Evolutionary conservation across 139 green algal genomes (phyloP).

Genomic region (Monoraphidium neglectum): DNA sequence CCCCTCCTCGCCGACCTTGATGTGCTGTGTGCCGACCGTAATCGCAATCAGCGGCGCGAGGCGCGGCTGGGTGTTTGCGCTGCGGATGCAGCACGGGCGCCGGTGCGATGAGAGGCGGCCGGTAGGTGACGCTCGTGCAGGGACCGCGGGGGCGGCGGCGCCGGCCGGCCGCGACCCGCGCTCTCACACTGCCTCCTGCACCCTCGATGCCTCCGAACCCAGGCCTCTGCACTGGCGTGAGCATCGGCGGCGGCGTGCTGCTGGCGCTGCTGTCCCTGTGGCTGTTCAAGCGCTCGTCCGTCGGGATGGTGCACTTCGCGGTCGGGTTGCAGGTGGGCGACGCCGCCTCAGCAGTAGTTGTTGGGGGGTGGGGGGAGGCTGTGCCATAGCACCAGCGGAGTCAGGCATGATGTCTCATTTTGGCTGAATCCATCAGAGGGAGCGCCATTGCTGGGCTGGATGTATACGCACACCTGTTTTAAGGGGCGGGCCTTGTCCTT

Average conservation of each 20-base stretch:
- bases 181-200: background rate
- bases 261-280: constrained; percentile 15
- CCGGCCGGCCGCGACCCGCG: background rate
- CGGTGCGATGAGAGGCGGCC: background rate
- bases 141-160: background rate
- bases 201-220: background rate
- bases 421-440: too few species aligned
- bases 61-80: background rate
- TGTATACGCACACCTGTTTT: too few species aligned
- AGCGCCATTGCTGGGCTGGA: too few species aligned
- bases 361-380: too few species aligned
- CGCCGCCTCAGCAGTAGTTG: too few species aligned
- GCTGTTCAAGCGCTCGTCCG: constrained; percentile 7
- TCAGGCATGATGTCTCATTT: too few species aligned
- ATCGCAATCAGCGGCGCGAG: background rate
- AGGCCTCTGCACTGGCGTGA: background rate
- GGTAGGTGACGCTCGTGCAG: background rate
- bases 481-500: too few species aligned
- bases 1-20: background rate
- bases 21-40: background rate
- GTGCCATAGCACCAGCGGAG: too few species aligned
- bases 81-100: background rate
- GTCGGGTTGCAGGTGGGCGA: constrained; percentile 21
- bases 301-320: constrained; percentile 4
- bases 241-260: background rate